Conservation (phyloP, 2,329 filamentous ascomycete species). For the Alternaria triticina region DNA sequence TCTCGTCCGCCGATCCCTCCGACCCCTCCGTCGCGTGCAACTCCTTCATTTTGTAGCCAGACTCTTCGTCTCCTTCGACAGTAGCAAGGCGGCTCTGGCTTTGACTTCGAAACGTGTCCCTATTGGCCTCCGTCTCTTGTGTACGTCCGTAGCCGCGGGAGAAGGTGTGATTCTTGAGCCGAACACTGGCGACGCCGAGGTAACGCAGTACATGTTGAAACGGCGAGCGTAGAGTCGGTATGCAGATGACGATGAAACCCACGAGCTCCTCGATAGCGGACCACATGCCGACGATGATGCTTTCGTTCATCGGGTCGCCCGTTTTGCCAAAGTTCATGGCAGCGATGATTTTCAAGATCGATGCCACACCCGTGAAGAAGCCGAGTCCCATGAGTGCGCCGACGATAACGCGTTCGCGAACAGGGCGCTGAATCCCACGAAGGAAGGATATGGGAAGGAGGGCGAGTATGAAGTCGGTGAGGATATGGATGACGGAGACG, state of each 20-base stretch:
- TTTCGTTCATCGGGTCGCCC: slow-evolving; percentile 19
- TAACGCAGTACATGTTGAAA: slow-evolving; percentile 21
- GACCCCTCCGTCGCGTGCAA: slow-evolving; percentile 5
- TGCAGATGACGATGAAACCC: slow-evolving; percentile 30
- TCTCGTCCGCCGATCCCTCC: slow-evolving; percentile 6
- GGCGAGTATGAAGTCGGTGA: slow-evolving; percentile 28
- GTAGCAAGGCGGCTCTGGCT: slow-evolving; percentile 6
- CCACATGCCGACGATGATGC: slow-evolving; percentile 27
- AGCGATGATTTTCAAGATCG: slow-evolving; percentile 24
- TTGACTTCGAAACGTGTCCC: not conserved
- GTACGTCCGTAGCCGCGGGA: slow-evolving; percentile 8
- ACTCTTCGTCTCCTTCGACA: not conserved
- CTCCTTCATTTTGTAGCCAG: slow-evolving; percentile 7
- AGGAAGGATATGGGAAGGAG: slow-evolving; percentile 25
- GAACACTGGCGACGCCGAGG: slow-evolving; percentile 11
- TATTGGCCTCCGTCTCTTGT: not conserved
- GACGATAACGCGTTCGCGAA: slow-evolving; percentile 24
- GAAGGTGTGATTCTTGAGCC: slow-evolving; percentile 3
- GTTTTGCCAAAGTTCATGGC: slow-evolving; percentile 20
- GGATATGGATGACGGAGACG: slow-evolving; percentile 20
- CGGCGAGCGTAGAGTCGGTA: slow-evolving; percentile 29
- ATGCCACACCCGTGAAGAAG: slow-evolving; percentile 28
- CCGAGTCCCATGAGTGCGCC: slow-evolving; percentile 25
- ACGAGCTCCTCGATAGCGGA: slow-evolving; percentile 29
- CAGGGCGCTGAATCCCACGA: slow-evolving; percentile 16